A percentile compares a stretch with the other conserved stretches of the same genome.
Evolutionary conservation across 2,329 filamentous ascomycete genomes (phyloP).

Genomic region (Aspergillus fumigatiaffinis): DNA sequence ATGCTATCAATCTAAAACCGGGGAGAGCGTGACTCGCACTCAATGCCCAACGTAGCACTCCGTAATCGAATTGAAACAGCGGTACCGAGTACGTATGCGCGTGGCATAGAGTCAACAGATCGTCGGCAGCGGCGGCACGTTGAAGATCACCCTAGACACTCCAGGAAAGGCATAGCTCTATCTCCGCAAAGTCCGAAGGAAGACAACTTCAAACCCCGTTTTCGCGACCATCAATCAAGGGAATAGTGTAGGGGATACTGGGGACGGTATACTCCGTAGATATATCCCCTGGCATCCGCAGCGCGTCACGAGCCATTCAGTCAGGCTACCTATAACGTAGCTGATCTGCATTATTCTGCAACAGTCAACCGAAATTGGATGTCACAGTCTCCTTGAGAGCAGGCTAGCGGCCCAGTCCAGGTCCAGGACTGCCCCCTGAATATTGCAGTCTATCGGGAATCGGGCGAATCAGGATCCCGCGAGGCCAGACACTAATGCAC

Average conservation of each 20-base stretch:
- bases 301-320: neutral
- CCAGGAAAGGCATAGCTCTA: neutral
- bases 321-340: neutral
- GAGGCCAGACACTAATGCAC: conserved; percentile 15
- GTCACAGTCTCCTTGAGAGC: neutral
- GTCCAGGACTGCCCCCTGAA: neutral
- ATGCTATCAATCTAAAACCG: neutral
- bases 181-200: neutral
- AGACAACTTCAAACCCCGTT: neutral
- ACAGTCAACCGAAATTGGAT: neutral
- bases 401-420: neutral
- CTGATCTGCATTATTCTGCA: neutral
- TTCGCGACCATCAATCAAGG: neutral
- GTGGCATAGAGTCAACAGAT: neutral
- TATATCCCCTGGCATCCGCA: neutral
- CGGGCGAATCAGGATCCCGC: conserved; percentile 5
- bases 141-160: neutral
- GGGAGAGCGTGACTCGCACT: neutral
- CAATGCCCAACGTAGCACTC: neutral
- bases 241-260: neutral
- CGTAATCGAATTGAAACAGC: neutral
- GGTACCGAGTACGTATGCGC: neutral
- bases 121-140: neutral
- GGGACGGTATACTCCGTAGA: neutral
- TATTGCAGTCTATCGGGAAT: conserved; percentile 1